A percentile compares a stretch with the other conserved stretches of the same genome.
Evolutionary conservation across 2,329 filamentous ascomycete species (phyloP).

Genomic region (Elsinoe batatas): DNA sequence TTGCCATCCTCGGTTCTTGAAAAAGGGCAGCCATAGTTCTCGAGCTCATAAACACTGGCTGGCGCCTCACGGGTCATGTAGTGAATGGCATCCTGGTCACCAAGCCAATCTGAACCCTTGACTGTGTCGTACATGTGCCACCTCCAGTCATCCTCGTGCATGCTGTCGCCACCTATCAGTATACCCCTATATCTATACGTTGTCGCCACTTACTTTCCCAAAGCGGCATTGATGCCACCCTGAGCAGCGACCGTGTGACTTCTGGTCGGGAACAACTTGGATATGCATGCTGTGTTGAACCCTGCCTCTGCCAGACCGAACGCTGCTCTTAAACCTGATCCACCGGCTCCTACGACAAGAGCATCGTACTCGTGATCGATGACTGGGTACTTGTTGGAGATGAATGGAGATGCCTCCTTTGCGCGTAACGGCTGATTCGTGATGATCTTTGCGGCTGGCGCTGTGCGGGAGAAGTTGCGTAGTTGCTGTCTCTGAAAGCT

Average conservation of each 20-base stretch:
- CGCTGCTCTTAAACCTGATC: slow-evolving; percentile 69
- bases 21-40: slow-evolving; percentile 96
- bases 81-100: slow-evolving; percentile 94
- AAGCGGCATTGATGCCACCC: slow-evolving; percentile 78
- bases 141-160: slow-evolving; percentile 97
- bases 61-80: slow-evolving; percentile 97
- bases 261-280: slow-evolving; percentile 76
- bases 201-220: slow-evolving; percentile 53
- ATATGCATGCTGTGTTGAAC: slow-evolving; percentile 82
- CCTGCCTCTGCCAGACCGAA: slow-evolving; percentile 81
- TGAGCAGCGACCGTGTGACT: slow-evolving; percentile 68
- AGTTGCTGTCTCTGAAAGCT: slow-evolving; percentile 35
- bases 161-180: slow-evolving; percentile 34
- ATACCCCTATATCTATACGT: not conserved
- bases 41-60: slow-evolving; percentile 82
- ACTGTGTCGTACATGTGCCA: slow-evolving; percentile 99
- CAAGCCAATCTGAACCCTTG: slow-evolving; percentile 95
- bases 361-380: slow-evolving; percentile 99
- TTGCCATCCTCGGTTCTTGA: slow-evolving; percentile 91
- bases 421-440: slow-evolving; percentile 77
- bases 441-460: slow-evolving; percentile 74
- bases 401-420: slow-evolving; percentile 81
- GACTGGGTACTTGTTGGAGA: slow-evolving; percentile 86
- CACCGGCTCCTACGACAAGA: slow-evolving; percentile 79
- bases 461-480: slow-evolving; percentile 79